These are phyloP conservation scores for Blastocystis sp. DNA, from an alignment of 352 stramenopile species.

Conservation along the genomic window DNA sequence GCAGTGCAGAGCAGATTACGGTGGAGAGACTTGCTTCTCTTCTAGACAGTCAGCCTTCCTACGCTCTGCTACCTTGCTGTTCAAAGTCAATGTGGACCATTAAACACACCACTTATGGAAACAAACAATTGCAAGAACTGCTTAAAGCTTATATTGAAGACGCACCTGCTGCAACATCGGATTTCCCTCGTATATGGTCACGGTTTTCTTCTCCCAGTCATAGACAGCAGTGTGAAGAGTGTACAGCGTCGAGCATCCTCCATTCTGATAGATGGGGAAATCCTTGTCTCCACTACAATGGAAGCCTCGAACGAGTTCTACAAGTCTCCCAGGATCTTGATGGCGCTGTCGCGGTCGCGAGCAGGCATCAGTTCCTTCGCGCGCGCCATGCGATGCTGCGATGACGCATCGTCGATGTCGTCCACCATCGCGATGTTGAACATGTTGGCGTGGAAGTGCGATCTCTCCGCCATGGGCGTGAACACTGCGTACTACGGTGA, in stretches of 20 bases:
- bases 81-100: not conserved
- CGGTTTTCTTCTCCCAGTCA: slow-evolving; percentile 14
- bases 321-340: slow-evolving; percentile 34
- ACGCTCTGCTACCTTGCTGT: not conserved
- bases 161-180: slow-evolving; percentile 12
- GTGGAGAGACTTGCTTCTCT: not conserved
- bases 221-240: slow-evolving; percentile 22
- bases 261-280: slow-evolving; percentile 58
- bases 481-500: not conserved
- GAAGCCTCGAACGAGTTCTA: not conserved
- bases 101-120: not conserved
- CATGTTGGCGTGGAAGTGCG: slow-evolving; percentile 59
- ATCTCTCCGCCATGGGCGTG: slow-evolving; percentile 3
- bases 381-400: not conserved
- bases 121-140: not conserved
- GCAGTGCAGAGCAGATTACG: not conserved
- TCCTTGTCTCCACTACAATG: not conserved
- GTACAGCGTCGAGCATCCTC: slow-evolving; percentile 34
- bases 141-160: slow-evolving; percentile 45
- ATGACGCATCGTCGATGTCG: slow-evolving; percentile 23
- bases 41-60: not conserved
- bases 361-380: slow-evolving; percentile 40
- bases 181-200: slow-evolving; percentile 52
- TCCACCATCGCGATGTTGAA: slow-evolving; percentile 49
- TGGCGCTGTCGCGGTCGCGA: not conserved